Evolutionary conservation across 257 asterid genomes (phyloP).

Genomic region (Solanum raphanifolium): DNA sequence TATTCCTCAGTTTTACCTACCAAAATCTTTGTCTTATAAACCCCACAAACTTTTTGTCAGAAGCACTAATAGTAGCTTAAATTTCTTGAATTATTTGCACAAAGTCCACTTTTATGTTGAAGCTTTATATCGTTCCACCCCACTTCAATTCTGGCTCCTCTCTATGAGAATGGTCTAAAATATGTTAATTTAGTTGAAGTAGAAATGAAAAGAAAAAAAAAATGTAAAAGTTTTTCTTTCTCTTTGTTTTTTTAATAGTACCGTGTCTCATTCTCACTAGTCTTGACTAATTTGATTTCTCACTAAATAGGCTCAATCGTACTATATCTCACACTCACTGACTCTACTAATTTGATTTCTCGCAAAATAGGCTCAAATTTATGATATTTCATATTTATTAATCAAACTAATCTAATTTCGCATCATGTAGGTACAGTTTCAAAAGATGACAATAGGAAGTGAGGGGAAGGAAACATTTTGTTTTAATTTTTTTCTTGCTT

Average conservation of each 20-base stretch:
- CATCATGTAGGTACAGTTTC: background rate
- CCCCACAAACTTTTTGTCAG: conserved; percentile 25
- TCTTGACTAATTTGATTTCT: background rate
- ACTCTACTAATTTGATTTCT: background rate
- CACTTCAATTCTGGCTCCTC: background rate
- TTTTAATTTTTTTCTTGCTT: background rate
- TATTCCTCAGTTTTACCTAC: conserved; percentile 17
- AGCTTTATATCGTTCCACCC: background rate
- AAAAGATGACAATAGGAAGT: background rate
- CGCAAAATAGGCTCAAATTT: background rate
- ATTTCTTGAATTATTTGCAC: background rate
- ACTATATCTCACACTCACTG: background rate
- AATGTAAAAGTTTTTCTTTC: background rate
- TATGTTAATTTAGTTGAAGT: background rate
- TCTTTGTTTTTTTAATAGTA: background rate
- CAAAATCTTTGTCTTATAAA: conserved; percentile 12
- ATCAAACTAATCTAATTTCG: background rate
- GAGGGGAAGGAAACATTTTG: background rate
- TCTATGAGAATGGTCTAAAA: background rate
- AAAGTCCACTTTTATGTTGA: background rate
- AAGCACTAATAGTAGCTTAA: background rate
- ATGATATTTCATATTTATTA: background rate
- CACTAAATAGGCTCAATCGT: background rate
- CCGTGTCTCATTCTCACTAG: background rate
- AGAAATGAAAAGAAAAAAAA: background rate